Percentiles rank a stretch among this genome's conserved stretches.
phyloP scores from a whole-genome alignment of 805 yeast species.

The Pichia insulana region DNA sequence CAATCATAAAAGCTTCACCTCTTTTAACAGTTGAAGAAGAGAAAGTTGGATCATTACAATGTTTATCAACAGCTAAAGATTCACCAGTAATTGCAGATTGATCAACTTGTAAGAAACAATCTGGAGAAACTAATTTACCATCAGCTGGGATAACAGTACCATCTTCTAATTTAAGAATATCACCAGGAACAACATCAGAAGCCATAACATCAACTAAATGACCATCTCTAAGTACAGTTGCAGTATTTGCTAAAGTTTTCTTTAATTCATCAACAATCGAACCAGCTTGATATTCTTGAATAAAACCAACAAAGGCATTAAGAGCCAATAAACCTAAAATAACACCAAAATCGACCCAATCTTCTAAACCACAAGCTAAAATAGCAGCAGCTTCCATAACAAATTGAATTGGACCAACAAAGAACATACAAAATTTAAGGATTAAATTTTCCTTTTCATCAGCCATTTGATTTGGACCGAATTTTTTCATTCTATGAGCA shows the following conservation, averaged over 20 bases:
- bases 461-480: constrained; percentile 83
- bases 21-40: constrained; percentile 92
- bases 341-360: constrained; percentile 99
- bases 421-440: constrained; percentile 75
- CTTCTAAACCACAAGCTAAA: constrained; percentile 91
- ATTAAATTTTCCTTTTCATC: constrained; percentile 77
- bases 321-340: constrained; percentile 78
- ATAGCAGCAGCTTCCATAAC: constrained; percentile 97
- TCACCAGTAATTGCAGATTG: constrained; percentile 98
- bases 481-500: constrained; percentile 75
- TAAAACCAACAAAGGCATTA: constrained; percentile 91
- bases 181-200: constrained; percentile 89
- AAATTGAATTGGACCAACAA: constrained; percentile 93
- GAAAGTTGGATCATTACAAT: constrained; percentile 76
- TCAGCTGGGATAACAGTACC: constrained; percentile 90
- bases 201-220: constrained; percentile 64
- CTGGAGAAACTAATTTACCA: constrained; percentile 78
- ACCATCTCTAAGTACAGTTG: constrained; percentile 80
- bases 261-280: constrained; percentile 94
- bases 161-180: constrained; percentile 81
- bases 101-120: constrained; percentile 81
- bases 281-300: constrained; percentile 97
- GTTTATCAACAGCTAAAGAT: constrained; percentile 91
- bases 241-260: constrained; percentile 88
- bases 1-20: constrained; percentile 92